phyloP scores from a whole-genome alignment of 148 eudicot genomes.

The Heliamphora exappendiculata region DNA sequence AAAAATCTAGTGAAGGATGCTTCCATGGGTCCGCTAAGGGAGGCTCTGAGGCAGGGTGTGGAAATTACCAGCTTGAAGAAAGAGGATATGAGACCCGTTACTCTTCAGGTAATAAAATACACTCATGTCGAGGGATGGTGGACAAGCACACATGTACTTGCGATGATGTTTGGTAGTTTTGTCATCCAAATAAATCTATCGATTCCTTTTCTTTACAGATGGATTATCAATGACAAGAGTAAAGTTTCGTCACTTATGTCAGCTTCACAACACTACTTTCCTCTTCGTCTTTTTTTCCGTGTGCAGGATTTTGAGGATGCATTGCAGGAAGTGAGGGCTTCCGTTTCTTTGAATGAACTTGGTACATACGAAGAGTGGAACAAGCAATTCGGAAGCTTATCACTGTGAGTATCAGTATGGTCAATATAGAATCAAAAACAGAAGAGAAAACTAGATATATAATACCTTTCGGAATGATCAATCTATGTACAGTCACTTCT shows the following conservation, averaged over 20 bases:
- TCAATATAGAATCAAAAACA: background rate
- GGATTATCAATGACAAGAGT: background rate
- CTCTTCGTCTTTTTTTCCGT: background rate
- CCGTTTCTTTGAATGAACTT: slow-evolving; percentile 82
- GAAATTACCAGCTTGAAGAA: slow-evolving; percentile 74
- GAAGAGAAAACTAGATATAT: background rate
- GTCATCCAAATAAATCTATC: background rate
- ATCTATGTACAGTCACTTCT: background rate
- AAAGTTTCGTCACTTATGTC: background rate
- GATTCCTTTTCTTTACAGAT: background rate
- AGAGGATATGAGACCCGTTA: slow-evolving; percentile 94
- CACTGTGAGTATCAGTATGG: slow-evolving; percentile 32
- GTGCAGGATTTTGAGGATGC: slow-evolving; percentile 79
- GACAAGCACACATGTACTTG: background rate
- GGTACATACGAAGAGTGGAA: slow-evolving; percentile 87
- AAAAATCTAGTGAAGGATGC: slow-evolving; percentile 97
- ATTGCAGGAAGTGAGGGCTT: slow-evolving; percentile 90
- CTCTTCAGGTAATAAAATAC: slow-evolving; percentile 48
- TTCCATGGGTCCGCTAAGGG: slow-evolving; percentile 98
- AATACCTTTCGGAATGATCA: background rate
- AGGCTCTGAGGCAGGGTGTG: slow-evolving; percentile 72
- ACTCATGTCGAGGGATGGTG: background rate
- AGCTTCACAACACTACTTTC: background rate
- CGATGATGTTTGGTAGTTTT: background rate
- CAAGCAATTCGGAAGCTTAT: slow-evolving; percentile 85